Base-by-base conservation (phyloP, 2,329 filamentous ascomycete genomes). In the Drechmeria coniospora region DNA sequence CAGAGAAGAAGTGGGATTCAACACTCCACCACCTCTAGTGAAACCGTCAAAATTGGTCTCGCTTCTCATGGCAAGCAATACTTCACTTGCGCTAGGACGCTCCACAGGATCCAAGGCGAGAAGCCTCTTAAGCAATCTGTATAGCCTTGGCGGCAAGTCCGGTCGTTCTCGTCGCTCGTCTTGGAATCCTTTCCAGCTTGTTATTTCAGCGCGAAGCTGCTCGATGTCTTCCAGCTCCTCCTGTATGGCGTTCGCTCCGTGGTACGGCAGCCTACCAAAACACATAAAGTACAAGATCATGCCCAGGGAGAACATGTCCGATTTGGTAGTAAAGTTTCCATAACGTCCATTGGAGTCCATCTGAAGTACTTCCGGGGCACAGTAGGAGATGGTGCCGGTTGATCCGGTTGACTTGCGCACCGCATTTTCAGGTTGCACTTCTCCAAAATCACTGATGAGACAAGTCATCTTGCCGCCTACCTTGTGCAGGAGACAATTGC, bases 281-380 rank as follows among this genome's bases (percentile, higher is more conserved):
- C 90, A 98, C 65, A 98, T 79, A 46, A 98, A 98, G 51, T 95
- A 92, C 4, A 98, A 65, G 31, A 95, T 95, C 87, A 98, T 94
- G 26, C 90, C 90, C 0, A 98, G 61, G 1, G 86, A 94, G 52
- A 98, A 98, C n/a, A 98, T 79, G 45, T 98, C 90, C 0, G 86
- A 94, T 47, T 95, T 98, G 15, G 82, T 86, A 0, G 84, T 93
- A 44, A 98, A 98, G 46, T 95, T 93, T 6, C 80, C 84, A 41
- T 81, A 87, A 1, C 67, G 67, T 1, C 87, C 87, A 16, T 61
- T 63, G 0, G 67, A 54, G 31, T 74, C 76, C 38, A 68, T 68
- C 27, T 68, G 74, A 17, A 98, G 59, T 0, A 98, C 92, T 51
- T 98, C 90, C 0, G 90, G 90, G 0, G 90, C 90, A 51, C 90